Percentiles rank a stretch among this genome's conserved stretches.
phyloP scores from a whole-genome alignment of 352 stramenopile genomes.

The Phytophthora multivora region DNA sequence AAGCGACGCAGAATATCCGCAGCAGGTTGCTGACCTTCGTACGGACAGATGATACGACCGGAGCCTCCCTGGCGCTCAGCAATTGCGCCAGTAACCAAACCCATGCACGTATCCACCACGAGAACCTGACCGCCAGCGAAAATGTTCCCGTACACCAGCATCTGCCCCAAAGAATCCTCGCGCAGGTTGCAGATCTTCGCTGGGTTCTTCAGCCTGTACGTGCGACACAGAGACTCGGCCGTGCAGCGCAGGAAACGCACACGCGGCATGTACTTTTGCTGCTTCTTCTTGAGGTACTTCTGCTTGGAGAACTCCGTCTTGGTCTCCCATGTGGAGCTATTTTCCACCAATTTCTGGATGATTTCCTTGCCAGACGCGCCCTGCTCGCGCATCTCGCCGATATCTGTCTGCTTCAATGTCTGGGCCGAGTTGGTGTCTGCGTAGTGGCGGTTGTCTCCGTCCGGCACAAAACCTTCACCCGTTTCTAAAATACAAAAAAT shows the following conservation, averaged over 20 bases:
- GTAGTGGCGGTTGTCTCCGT: slow-evolving; percentile 84
- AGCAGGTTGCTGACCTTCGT: slow-evolving; percentile 73
- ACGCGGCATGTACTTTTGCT: slow-evolving; percentile 92
- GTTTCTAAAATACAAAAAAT: slow-evolving; percentile 50
- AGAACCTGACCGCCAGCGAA: slow-evolving; percentile 89
- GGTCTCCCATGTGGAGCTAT: slow-evolving; percentile 93
- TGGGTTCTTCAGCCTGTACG: slow-evolving; percentile 90
- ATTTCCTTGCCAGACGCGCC: slow-evolving; percentile 84
- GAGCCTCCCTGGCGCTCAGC: slow-evolving; percentile 79
- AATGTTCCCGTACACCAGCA: slow-evolving; percentile 94
- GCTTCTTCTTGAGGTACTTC: slow-evolving; percentile 97
- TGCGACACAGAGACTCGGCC: slow-evolving; percentile 87
- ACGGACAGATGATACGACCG: slow-evolving; percentile 73
- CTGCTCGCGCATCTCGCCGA: slow-evolving; percentile 69
- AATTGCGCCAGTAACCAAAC: slow-evolving; percentile 90
- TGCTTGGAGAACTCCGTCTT: slow-evolving; percentile 97
- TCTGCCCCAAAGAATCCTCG: slow-evolving; percentile 93
- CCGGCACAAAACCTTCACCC: slow-evolving; percentile 77
- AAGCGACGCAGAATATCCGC: slow-evolving; percentile 85
- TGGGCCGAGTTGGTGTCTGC: slow-evolving; percentile 87
- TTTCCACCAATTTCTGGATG: slow-evolving; percentile 93
- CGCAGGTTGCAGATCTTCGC: slow-evolving; percentile 91
- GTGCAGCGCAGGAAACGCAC: slow-evolving; percentile 89
- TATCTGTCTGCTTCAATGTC: slow-evolving; percentile 72
- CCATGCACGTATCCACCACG: slow-evolving; percentile 93